Evolutionary conservation across 2,329 filamentous ascomycete genomes (phyloP), one percentile per base, ranked within the genome.

Genomic region (Alternaria brassicae): DNA sequence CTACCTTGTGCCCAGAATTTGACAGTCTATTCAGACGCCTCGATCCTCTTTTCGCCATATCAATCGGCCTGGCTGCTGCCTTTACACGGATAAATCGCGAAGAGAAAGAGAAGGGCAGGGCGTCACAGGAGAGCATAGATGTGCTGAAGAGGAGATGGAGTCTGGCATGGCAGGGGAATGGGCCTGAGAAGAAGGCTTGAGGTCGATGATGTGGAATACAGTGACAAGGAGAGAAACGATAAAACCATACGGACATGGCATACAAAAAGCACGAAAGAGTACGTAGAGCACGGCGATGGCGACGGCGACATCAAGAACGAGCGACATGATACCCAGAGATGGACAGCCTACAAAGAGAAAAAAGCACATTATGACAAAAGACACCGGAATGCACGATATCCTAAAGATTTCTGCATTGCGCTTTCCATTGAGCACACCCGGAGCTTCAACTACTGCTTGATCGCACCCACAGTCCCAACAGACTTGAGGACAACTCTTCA

Each of bases 21-120:
- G 19, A 32, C 45, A 56, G 4, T 30, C 32, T 45, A 32, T 53
- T 15, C 49, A 83, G 81, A 70, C 67, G 73, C 45, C 76, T 83
- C 53, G 82, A 84, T 57, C 82, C 82, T 36, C 56, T 83, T 53
- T 84, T 84, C 70, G 81, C 82, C 30, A 66, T 83, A 51, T 75
- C 75, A n/a, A 80, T 83, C 54, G 82, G 82, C 49, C 63, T 79
- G 51, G 73, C 77, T 0, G 82, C 82, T 7, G 81, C 81, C 13
- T 69, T 65, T 4, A 76, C 75, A 48, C 72, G 77, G 23, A 78
- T 79, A 42, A 71, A 78, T 45, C 77, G 82, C 15, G 82, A 84
- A 62, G 81, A 84, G 63, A 81, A 79, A 56, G 81, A 81, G 62
- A 81, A 80, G 62, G 81, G 80, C 3, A 70, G 76, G 48, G 75